Evolutionary conservation across 2,329 filamentous ascomycete genomes (phyloP).

Genomic region (Teratosphaeria epicoccoides): DNA sequence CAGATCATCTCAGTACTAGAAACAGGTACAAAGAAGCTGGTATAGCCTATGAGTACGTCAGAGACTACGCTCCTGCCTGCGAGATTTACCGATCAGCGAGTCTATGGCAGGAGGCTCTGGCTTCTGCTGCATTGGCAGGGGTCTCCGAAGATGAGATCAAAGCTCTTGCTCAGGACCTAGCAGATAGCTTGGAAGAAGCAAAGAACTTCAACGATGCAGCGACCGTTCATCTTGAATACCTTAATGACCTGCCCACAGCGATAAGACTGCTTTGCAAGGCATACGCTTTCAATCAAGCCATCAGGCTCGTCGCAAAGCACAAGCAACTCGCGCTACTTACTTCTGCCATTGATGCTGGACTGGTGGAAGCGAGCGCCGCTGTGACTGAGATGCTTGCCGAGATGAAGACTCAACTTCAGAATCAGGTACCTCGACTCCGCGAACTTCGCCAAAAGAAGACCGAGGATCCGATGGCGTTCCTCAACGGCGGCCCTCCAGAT

Average conservation of each 20-base stretch:
- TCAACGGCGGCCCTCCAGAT: conserved; percentile 46
- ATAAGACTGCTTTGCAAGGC: conserved; percentile 75
- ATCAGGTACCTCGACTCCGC: conserved; percentile 74
- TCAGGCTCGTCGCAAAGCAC: conserved; percentile 59
- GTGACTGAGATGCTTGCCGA: conserved; percentile 90
- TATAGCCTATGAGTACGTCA: conserved; percentile 76
- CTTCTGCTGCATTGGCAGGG: conserved; percentile 60
- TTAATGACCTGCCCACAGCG: conserved; percentile 59
- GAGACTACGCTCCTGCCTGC: conserved; percentile 62
- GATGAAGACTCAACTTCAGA: conserved; percentile 72
- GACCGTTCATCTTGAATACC: conserved; percentile 70
- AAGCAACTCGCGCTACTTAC: conserved; percentile 49
- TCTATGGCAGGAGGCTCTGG: conserved; percentile 85
- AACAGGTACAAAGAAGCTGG: conserved; percentile 80
- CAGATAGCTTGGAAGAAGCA: conserved; percentile 67
- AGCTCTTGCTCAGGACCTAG: conserved; percentile 62
- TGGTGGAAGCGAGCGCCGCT: conserved; percentile 68
- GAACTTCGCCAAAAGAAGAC: conserved; percentile 73
- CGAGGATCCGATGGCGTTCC: conserved; percentile 79
- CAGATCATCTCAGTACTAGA: conserved; percentile 60
- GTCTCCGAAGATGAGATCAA: conserved; percentile 50
- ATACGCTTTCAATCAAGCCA: conserved; percentile 79
- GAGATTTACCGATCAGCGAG: conserved; percentile 75
- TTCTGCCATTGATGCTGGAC: conserved; percentile 61
- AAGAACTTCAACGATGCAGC: conserved; percentile 77